These are phyloP conservation scores for Sugiyamaella smithiae DNA, from an alignment of 805 yeast species.

Conservation along the genomic window DNA sequence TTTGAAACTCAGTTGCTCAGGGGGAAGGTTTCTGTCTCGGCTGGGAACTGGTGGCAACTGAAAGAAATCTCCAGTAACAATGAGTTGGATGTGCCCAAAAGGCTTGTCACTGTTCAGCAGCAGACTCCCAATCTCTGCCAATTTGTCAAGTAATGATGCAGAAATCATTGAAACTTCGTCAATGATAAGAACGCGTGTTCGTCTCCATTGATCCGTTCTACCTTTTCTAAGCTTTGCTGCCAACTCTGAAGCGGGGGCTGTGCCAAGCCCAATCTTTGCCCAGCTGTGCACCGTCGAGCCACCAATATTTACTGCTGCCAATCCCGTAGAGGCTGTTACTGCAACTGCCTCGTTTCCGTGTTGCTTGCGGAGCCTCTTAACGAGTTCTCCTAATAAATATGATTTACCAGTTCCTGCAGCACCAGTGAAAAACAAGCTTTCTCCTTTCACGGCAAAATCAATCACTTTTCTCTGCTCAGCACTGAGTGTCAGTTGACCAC, in stretches of 20 bases:
- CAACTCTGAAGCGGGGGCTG: constrained; percentile 44
- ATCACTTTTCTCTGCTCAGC: constrained; percentile 54
- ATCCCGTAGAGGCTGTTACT: constrained; percentile 87
- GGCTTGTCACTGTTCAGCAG: constrained; percentile 43
- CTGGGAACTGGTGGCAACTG: constrained; percentile 87
- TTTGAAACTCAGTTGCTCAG: constrained; percentile 64
- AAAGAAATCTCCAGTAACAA: constrained; percentile 89
- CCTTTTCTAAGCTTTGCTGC: constrained; percentile 47
- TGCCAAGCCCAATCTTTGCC: constrained; percentile 75
- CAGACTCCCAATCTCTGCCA: constrained; percentile 60
- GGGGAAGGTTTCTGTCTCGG: constrained; percentile 23
- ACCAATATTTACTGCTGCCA: constrained; percentile 86
- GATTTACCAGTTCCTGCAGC: constrained; percentile 99
- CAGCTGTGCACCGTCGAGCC: constrained; percentile 80
- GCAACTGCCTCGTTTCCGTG: constrained; percentile 44
- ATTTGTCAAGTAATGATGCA: constrained; percentile 65
- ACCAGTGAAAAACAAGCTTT: constrained; percentile 86
- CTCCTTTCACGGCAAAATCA: constrained; percentile 49
- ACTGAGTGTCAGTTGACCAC: constrained; percentile 3
- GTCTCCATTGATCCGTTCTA: constrained; percentile 57
- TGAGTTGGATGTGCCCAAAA: constrained; percentile 91
- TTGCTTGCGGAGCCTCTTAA: constrained; percentile 43
- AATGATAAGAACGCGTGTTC: constrained; percentile 66
- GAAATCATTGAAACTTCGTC: constrained; percentile 96
- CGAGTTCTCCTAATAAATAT: constrained; percentile 63